Conservation (phyloP, 371 early-diverging fungal species). For the Syncephalastrum monosporum region DNA sequence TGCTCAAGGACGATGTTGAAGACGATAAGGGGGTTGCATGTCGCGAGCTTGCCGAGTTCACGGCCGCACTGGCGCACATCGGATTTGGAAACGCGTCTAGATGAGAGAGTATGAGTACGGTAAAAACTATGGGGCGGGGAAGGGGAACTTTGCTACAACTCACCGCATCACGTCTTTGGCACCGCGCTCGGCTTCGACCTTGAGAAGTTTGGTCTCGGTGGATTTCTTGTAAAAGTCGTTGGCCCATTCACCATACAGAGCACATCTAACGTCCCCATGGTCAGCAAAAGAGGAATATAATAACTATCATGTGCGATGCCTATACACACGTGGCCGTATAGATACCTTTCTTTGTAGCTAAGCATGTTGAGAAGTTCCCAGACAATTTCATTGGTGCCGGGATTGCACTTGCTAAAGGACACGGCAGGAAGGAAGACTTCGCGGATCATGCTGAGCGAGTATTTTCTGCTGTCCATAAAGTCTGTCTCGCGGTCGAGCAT, state of each 20-base stretch:
- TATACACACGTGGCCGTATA: neutral
- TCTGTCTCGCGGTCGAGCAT: slow-evolving; percentile 31
- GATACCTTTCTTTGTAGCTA: slow-evolving; percentile 63
- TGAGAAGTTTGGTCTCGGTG: slow-evolving; percentile 45
- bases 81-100: slow-evolving; percentile 72
- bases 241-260: slow-evolving; percentile 85
- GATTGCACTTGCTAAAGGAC: slow-evolving; percentile 67
- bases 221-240: slow-evolving; percentile 53
- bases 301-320: neutral
- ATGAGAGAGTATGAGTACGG: neutral
- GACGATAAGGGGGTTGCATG: slow-evolving; percentile 81
- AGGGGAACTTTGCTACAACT: slow-evolving; percentile 1
- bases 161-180: slow-evolving; percentile 65
- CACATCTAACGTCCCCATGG: slow-evolving; percentile 24
- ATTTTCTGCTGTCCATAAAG: slow-evolving; percentile 19
- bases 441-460: slow-evolving; percentile 66
- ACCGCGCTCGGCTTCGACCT: slow-evolving; percentile 58
- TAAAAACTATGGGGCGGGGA: neutral
- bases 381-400: slow-evolving; percentile 68
- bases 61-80: slow-evolving; percentile 81
- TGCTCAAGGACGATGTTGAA: slow-evolving; percentile 77
- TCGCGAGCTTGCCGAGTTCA: slow-evolving; percentile 77
- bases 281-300: too few species aligned
- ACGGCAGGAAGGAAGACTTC: slow-evolving; percentile 75
- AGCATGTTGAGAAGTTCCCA: slow-evolving; percentile 73